Evolutionary conservation across 2,329 filamentous ascomycete species (phyloP).

Genomic region (Penicillium sclerotiorum): DNA sequence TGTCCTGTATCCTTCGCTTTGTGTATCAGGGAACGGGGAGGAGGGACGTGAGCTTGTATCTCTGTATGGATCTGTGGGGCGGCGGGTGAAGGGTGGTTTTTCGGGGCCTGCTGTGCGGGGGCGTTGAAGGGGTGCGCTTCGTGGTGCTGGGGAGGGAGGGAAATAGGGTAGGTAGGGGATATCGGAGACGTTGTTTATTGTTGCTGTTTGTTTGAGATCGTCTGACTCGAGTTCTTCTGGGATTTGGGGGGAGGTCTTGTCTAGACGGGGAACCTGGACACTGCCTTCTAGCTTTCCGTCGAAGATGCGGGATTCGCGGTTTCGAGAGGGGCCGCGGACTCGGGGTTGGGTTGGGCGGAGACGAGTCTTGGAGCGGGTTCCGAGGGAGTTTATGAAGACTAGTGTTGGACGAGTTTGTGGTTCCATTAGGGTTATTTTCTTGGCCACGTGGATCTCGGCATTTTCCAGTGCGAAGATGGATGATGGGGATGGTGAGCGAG

Average conservation of each 20-base stretch:
- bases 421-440: conserved; percentile 35
- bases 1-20: conserved; percentile 20
- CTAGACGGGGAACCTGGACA: conserved; percentile 8
- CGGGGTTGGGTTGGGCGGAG: conserved; percentile 12
- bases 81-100: conserved; percentile 14
- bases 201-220: conserved; percentile 15
- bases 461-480: conserved; percentile 35
- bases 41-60: conserved; percentile 23
- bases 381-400: conserved; percentile 35
- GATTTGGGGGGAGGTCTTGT: not conserved
- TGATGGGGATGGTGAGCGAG: conserved; percentile 31
- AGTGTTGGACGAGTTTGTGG: conserved; percentile 34
- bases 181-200: conserved; percentile 27
- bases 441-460: conserved; percentile 36
- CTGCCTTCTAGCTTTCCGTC: conserved; percentile 17
- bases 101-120: conserved; percentile 27
- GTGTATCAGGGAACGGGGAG: conserved; percentile 20
- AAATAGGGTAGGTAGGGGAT: conserved; percentile 25
- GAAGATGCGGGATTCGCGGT: conserved; percentile 19
- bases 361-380: conserved; percentile 19
- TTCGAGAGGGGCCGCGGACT: conserved; percentile 15
- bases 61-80: conserved; percentile 21
- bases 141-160: conserved; percentile 18
- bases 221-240: not conserved
- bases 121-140: conserved; percentile 27